Percentiles rank a stretch among this genome's conserved stretches.
phyloP scores from a whole-genome alignment of 2,329 filamentous ascomycete genomes.

The Blastomyces parvus region DNA sequence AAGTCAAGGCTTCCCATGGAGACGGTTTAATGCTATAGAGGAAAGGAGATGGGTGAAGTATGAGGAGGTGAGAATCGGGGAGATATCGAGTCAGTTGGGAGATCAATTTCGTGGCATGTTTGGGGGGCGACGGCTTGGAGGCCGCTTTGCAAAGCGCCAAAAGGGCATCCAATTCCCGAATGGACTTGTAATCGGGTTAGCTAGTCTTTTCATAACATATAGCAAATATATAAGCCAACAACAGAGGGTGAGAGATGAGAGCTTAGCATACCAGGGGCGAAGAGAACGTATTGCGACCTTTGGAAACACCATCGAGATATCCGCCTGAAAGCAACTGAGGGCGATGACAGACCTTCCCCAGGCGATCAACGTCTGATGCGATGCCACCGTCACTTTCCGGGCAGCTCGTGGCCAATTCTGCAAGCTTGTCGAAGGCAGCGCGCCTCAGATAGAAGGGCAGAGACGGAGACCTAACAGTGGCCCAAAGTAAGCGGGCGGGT shows the following conservation, averaged over 20 bases:
- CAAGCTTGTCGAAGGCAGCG: slow-evolving; percentile 38
- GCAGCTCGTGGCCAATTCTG: slow-evolving; percentile 32
- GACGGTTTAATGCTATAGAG: slow-evolving; percentile 76
- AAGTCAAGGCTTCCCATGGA: slow-evolving; percentile 75
- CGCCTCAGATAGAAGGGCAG: slow-evolving; percentile 17
- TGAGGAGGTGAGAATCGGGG: slow-evolving; percentile 70
- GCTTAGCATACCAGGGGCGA: slow-evolving; percentile 31
- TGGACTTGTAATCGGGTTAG: slow-evolving; percentile 46
- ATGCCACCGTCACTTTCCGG: slow-evolving; percentile 19
- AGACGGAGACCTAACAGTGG: slow-evolving; percentile 21
- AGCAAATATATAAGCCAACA: neutral
- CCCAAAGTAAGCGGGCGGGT: neutral
- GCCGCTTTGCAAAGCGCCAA: slow-evolving; percentile 86
- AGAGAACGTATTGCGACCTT: slow-evolving; percentile 30
- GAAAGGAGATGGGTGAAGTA: slow-evolving; percentile 69
- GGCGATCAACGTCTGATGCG: slow-evolving; percentile 29
- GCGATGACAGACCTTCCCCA: slow-evolving; percentile 26
- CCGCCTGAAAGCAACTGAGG: slow-evolving; percentile 21
- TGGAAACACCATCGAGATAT: slow-evolving; percentile 30
- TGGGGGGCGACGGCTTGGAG: slow-evolving; percentile 57
- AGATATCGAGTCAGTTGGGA: slow-evolving; percentile 74
- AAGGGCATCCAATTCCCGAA: slow-evolving; percentile 85
- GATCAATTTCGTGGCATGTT: slow-evolving; percentile 70
- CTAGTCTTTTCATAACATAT: neutral
- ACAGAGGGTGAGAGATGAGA: neutral